Evolutionary conservation across 768 basidiomycete genomes (phyloP), one percentile per base, ranked within the genome.

Genomic region (Botryobasidium botryosum): DNA sequence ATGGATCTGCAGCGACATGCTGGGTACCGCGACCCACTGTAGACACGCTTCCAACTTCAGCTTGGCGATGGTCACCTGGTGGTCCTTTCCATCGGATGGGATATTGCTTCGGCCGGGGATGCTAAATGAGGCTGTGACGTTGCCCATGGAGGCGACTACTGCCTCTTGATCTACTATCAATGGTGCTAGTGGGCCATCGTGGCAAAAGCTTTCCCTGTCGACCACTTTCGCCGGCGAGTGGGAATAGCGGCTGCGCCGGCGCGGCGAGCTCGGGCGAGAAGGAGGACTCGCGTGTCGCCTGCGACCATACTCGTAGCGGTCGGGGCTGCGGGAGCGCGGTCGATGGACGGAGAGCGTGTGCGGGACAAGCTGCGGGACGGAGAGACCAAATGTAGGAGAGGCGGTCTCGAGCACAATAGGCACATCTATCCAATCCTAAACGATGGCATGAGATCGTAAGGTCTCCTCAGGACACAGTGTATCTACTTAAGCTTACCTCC

Each of bases 11-110:
- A n/a, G n/a, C n/a, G n/a, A n/a, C 33, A 35, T 52, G 27, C 49
- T 40, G 1, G 51, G 51, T n/a, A 52, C 46, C 7, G 49, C 31
- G 36, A 52, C 43, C 51, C 51, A 52, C 26, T 52, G 44, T 10
- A 52, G 29, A 23, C 40, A 40, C 3, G 51, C 51, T 6, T 24
- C 40, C 25, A 52, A 29, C n/a, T 52, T 48, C 15, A 51, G 27
- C 18, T 33, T 25, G 8, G 37, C 51, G 13, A 52, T 52, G n/a
- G 49, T 27, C 23, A 52, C 51, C 29, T 50, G 46, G 32, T 52
- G 51, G 15, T 44, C 27, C 32, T 41, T 36, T 8, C 23, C 31
- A 21, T 48, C 50, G 38, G 33, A 43, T n/a, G 51, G 51, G 18
- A 52, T 50, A 26, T 40, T 52, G 15, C 38, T 43, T 31, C 24